Percentiles rank a stretch among this genome's conserved stretches.
These are phyloP conservation scores for Lasiodiplodia sp. DNA, from an alignment of 2,329 filamentous ascomycete genomes.

Conservation along the genomic window DNA sequence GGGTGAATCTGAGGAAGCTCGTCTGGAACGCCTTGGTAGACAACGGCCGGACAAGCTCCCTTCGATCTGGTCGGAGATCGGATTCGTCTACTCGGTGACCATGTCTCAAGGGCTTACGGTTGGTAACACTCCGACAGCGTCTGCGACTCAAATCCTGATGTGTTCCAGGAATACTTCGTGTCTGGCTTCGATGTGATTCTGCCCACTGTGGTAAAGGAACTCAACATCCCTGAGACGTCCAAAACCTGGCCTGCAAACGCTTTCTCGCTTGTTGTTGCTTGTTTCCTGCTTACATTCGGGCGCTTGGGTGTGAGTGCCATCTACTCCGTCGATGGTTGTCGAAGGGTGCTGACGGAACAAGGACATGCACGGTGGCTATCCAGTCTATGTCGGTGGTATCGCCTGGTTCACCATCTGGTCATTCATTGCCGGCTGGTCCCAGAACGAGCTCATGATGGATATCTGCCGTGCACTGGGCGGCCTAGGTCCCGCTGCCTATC, in stretches of 20 bases:
- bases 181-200: slow-evolving; percentile 76
- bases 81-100: slow-evolving; percentile 61
- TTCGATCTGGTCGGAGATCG: slow-evolving; percentile 58
- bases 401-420: slow-evolving; percentile 50
- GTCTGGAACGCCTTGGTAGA: slow-evolving; percentile 64
- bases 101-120: slow-evolving; percentile 40
- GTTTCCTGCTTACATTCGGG: slow-evolving; percentile 58
- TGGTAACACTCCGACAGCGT: neutral
- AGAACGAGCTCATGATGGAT: slow-evolving; percentile 45
- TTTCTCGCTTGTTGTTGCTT: slow-evolving; percentile 58
- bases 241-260: slow-evolving; percentile 62
- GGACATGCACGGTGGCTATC: slow-evolving; percentile 69
- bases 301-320: slow-evolving; percentile 29
- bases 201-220: slow-evolving; percentile 66
- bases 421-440: slow-evolving; percentile 42
- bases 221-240: slow-evolving; percentile 71
- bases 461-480: slow-evolving; percentile 47
- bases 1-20: slow-evolving; percentile 25
- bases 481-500: slow-evolving; percentile 45
- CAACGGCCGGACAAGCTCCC: slow-evolving; percentile 63
- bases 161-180: slow-evolving; percentile 71
- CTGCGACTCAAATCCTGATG: neutral
- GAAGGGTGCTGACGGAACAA: neutral
- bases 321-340: neutral
- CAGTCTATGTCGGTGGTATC: slow-evolving; percentile 66